These are phyloP conservation scores for Mortierella sp. DNA, from an alignment of 371 early-diverging fungal species.

Conservation along the genomic window DNA sequence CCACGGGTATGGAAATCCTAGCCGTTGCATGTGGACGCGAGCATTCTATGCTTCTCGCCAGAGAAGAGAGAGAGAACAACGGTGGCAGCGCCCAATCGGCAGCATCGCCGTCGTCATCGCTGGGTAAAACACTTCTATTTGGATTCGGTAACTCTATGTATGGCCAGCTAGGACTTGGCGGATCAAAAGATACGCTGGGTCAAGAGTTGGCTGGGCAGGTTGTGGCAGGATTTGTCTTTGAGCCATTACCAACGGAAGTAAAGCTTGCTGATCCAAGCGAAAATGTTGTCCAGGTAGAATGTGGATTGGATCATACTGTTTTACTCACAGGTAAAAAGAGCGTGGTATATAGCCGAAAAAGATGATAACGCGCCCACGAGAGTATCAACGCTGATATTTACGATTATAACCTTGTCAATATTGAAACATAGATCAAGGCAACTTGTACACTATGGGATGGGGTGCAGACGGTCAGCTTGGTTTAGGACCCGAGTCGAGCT, in stretches of 20 bases:
- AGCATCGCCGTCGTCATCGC: not conserved
- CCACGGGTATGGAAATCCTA: constrained; percentile 35
- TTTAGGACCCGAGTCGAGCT: constrained; percentile 62
- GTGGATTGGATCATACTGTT: constrained; percentile 82
- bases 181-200: constrained; percentile 41
- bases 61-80: not conserved
- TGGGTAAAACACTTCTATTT: constrained; percentile 38
- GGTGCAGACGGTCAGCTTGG: constrained; percentile 87
- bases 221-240: constrained; percentile 40
- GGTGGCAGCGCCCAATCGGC: not conserved
- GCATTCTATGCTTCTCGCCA: constrained; percentile 65
- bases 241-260: constrained; percentile 34
- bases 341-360: not conserved
- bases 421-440: constrained; percentile 47
- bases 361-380: not conserved
- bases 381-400: not conserved
- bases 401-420: not conserved
- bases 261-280: constrained; percentile 46
- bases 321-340: constrained; percentile 65
- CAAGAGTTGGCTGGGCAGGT: constrained; percentile 21
- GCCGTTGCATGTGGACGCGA: constrained; percentile 68
- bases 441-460: constrained; percentile 84
- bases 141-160: constrained; percentile 58
- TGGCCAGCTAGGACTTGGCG: constrained; percentile 57
- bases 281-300: constrained; percentile 67